These are phyloP conservation scores for Boletus sensibilis DNA, from an alignment of 768 basidiomycete species.

Conservation along the genomic window DNA sequence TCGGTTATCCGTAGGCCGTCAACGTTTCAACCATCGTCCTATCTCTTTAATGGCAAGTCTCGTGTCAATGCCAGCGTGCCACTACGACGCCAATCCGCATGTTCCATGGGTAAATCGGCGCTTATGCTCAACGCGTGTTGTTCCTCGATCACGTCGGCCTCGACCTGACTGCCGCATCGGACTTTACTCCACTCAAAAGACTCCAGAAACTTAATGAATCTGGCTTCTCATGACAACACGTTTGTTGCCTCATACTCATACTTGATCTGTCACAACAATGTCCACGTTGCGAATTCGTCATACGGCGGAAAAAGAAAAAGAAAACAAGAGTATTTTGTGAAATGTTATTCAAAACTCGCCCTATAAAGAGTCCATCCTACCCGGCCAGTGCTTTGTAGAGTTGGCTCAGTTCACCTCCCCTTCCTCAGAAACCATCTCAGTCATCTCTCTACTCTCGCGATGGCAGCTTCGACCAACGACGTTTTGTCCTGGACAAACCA, in stretches of 20 bases:
- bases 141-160: conserved; percentile 65
- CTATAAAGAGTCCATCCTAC: conserved; percentile 52
- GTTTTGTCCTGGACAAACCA: conserved; percentile 85
- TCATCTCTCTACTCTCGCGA: conserved; percentile 40
- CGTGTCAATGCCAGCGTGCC: conserved; percentile 31
- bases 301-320: conserved; percentile 42
- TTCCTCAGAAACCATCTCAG: conserved; percentile 29
- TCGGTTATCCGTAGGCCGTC: conserved; percentile 29
- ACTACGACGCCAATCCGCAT: conserved; percentile 33
- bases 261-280: conserved; percentile 65
- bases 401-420: conserved; percentile 31
- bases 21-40: conserved; percentile 16
- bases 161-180: conserved; percentile 53
- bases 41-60: conserved; percentile 25
- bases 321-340: conserved; percentile 45
- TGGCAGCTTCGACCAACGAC: conserved; percentile 59
- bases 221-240: conserved; percentile 70
- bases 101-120: conserved; percentile 45
- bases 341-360: conserved; percentile 40
- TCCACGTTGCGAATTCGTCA: conserved; percentile 75
- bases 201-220: conserved; percentile 55
- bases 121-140: conserved; percentile 61
- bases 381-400: conserved; percentile 19
- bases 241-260: conserved; percentile 62
- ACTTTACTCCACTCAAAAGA: conserved; percentile 71